Conservation (phyloP, 495 filamentous ascomycete genomes). For the Hypoxylon intermedium region DNA sequence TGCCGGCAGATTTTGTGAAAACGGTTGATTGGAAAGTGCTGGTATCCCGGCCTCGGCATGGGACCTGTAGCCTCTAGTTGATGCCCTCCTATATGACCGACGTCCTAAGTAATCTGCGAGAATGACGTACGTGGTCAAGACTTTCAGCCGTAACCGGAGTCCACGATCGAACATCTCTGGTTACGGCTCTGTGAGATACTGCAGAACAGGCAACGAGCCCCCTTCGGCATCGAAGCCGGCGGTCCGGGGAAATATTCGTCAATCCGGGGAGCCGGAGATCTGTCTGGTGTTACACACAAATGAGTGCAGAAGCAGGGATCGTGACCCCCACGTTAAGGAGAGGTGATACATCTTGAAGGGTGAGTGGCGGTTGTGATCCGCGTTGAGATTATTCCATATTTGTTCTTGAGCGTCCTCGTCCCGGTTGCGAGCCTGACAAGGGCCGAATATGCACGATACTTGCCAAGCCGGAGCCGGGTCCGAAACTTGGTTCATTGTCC, state of each 20-base stretch:
- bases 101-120: too few species aligned
- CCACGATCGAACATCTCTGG: not conserved
- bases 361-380: constrained; percentile 12
- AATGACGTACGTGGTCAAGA: constrained; percentile 4
- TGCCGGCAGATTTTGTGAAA: constrained; percentile 26
- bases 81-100: constrained; percentile 32
- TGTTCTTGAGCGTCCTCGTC: constrained; percentile 12
- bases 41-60: constrained; percentile 33
- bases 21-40: constrained; percentile 3
- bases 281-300: constrained; percentile 5
- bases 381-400: constrained; percentile 23
- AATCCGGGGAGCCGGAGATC: constrained; percentile 24
- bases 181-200: not conserved
- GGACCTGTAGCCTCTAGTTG: too few species aligned
- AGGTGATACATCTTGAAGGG: constrained; percentile 8
- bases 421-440: constrained; percentile 31
- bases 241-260: constrained; percentile 18
- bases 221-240: constrained; percentile 30
- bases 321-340: constrained; percentile 28
- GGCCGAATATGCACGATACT: constrained; percentile 33
- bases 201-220: not conserved
- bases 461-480: constrained; percentile 16
- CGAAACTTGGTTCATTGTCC: constrained; percentile 12
- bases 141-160: too few species aligned
- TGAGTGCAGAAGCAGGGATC: constrained; percentile 14